A percentile compares a stretch with the other conserved stretches of the same genome.
Conservation (phyloP, 1,284 basidiomycete species). For the Neolentinus lepideus region DNA sequence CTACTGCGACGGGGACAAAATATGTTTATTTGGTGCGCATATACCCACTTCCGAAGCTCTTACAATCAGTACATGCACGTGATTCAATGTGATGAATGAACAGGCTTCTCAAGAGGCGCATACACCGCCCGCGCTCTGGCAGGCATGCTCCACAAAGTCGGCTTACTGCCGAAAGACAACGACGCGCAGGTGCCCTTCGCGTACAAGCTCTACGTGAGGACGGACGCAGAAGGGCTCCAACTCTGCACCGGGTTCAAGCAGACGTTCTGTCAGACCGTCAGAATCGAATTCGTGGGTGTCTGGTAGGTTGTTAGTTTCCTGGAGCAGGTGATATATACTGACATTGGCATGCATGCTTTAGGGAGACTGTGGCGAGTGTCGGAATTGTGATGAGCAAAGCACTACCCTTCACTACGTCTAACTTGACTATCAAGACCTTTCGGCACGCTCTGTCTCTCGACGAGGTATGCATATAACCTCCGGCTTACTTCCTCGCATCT, state of each 20-base stretch:
- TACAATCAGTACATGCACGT: too few relatives aligned
- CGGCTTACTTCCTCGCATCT: background rate
- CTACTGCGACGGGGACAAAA: constrained; percentile 47
- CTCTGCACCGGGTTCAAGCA: constrained; percentile 55
- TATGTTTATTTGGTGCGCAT: constrained; percentile 49
- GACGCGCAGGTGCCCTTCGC: constrained; percentile 57
- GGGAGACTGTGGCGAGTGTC: constrained; percentile 66
- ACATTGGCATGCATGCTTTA: constrained; percentile 17
- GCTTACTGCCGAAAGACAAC: constrained; percentile 53
- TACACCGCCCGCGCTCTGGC: constrained; percentile 72
- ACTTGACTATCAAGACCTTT: constrained; percentile 50
- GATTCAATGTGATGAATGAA: background rate
- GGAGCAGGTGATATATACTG: constrained; percentile 5
- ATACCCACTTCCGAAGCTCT: constrained; percentile 10
- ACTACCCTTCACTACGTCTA: constrained; percentile 58
- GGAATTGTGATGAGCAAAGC: constrained; percentile 46
- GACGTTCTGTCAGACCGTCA: constrained; percentile 53
- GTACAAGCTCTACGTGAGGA: constrained; percentile 53
- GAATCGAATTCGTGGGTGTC: constrained; percentile 58
- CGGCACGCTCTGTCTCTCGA: constrained; percentile 60
- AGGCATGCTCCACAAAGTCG: constrained; percentile 52
- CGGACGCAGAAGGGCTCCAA: constrained; percentile 24
- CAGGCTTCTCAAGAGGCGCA: constrained; percentile 71
- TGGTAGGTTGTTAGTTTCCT: constrained; percentile 37
- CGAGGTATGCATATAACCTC: constrained; percentile 31